Conservation (phyloP, 1,284 basidiomycete genomes). For the Pseudozyma hubeiensis region DNA sequence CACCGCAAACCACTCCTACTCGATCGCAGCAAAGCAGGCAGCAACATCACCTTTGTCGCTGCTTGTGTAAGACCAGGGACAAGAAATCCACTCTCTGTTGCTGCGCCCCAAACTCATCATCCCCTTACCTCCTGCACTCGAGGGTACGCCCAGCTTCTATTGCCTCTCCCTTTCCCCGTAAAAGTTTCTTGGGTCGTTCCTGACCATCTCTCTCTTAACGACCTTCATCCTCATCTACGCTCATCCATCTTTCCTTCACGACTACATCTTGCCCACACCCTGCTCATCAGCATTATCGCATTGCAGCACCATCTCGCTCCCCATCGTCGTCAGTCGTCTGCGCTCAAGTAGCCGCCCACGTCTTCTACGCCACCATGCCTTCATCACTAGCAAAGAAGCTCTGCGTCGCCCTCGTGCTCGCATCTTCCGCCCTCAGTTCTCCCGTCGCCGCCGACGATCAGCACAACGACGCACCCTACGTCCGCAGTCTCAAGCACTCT, state of each 20-base stretch:
- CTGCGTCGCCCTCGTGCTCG: constrained; percentile 19
- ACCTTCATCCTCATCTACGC: not conserved
- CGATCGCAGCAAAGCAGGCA: too few relatives aligned
- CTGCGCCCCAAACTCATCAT: constrained; percentile 1
- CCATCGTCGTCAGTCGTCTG: not conserved
- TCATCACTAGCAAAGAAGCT: constrained; percentile 19
- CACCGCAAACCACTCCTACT: too few relatives aligned
- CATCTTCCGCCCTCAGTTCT: constrained; percentile 9
- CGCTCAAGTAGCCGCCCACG: constrained; percentile 28
- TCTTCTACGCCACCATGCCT: constrained; percentile 9
- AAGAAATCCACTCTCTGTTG: not conserved
- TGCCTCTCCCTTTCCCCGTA: not conserved
- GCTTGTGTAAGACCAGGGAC: not conserved
- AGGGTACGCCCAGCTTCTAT: constrained; percentile 2
- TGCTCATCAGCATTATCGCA: not conserved
- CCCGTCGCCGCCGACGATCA: constrained; percentile 4
- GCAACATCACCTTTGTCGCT: too few relatives aligned
- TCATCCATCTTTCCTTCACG: not conserved
- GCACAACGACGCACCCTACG: constrained; percentile 10
- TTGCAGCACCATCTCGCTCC: not conserved
- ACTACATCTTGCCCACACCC: constrained; percentile 3
- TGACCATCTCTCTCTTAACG: not conserved
- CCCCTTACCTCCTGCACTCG: not conserved
- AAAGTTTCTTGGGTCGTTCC: not conserved
- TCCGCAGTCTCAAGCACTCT: constrained; percentile 35